These are phyloP conservation scores for Citrullus mucosospermus DNA, from an alignment of 306 rosid genomes.

Conservation along the genomic window DNA sequence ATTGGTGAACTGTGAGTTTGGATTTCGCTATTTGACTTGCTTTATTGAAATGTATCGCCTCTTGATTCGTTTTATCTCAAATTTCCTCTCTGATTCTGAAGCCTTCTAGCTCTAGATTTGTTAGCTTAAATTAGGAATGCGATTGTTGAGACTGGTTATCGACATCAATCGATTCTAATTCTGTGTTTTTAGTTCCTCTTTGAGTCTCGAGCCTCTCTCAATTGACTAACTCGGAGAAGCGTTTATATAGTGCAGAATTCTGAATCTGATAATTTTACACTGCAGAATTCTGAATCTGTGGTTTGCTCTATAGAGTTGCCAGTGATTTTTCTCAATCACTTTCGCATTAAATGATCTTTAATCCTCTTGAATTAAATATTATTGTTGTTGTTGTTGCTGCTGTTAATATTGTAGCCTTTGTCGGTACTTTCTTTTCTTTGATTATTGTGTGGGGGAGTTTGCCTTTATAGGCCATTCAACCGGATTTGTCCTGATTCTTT, in stretches of 20 bases:
- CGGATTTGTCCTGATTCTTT: background rate
- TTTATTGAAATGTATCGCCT: background rate
- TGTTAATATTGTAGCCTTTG: no score
- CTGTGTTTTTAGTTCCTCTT: background rate
- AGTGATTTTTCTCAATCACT: background rate
- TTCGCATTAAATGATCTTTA: background rate
- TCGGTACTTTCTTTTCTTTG: background rate
- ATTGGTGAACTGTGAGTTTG: background rate
- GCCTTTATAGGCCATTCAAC: background rate
- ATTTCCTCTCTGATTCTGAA: background rate
- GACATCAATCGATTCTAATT: background rate
- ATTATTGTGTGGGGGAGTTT: background rate
- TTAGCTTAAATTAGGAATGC: background rate
- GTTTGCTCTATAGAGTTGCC: background rate
- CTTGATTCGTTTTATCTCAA: background rate
- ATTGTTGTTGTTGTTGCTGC: background rate
- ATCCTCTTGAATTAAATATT: background rate
- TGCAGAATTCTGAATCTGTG: background rate
- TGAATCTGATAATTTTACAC: background rate
- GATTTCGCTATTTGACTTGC: background rate
- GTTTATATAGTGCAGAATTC: background rate
- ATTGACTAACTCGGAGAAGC: background rate
- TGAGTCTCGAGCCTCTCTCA: background rate
- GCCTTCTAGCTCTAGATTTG: background rate
- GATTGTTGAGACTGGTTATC: background rate